Evolutionary conservation across 345 rosid genomes (phyloP).

Genomic region (Aquilaria sinensis): DNA sequence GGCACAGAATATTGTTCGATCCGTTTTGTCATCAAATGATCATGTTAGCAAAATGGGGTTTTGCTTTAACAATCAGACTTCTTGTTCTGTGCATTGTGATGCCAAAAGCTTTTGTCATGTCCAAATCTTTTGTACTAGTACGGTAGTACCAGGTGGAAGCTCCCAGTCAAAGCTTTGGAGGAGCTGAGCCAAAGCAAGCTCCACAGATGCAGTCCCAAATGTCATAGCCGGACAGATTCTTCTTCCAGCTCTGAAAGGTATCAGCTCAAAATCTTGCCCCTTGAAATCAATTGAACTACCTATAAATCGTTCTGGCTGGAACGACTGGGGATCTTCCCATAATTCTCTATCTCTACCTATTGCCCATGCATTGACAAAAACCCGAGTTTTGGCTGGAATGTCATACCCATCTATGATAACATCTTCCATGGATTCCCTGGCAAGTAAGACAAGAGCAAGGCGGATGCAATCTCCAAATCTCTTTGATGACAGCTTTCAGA

Average conservation of each 20-base stretch:
- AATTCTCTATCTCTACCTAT: conserved; percentile 32
- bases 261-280: conserved; percentile 30
- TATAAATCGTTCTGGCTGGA: conserved; percentile 30
- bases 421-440: conserved; percentile 24
- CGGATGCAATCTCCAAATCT: conserved; percentile 46
- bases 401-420: conserved; percentile 22
- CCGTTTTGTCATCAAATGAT: neutral
- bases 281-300: conserved; percentile 29
- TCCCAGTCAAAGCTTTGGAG: conserved; percentile 22
- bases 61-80: conserved; percentile 21
- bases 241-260: conserved; percentile 34
- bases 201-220: conserved; percentile 25
- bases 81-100: conserved; percentile 24
- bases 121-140: conserved; percentile 17
- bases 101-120: conserved; percentile 25
- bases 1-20: neutral
- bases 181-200: conserved; percentile 27
- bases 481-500: conserved; percentile 44
- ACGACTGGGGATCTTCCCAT: conserved; percentile 18
- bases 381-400: conserved; percentile 21
- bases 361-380: conserved; percentile 26
- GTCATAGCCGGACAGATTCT: conserved; percentile 35
- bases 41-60: conserved; percentile 17
- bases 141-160: conserved; percentile 21
- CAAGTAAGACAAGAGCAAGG: conserved; percentile 43